Base-by-base conservation (phyloP, 805 yeast species). In the Wickerhamomyces canadensis region DNA sequence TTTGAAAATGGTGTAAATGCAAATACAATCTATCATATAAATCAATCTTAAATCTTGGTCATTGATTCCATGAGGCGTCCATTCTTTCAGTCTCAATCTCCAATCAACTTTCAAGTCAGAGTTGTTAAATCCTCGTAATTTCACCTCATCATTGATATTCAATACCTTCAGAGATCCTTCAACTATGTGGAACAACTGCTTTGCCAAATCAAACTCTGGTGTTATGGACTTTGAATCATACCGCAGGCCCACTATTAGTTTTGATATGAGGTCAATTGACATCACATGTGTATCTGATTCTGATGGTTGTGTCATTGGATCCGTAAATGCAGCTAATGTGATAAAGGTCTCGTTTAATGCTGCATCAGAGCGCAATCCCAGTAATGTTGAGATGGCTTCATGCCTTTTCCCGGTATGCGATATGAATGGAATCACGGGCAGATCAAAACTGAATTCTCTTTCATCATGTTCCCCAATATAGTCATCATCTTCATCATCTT, bases 281-380 rank as follows among this genome's bases (percentile, higher is more conserved):
- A 79, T 61, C 2, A 78, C 61, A 37, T 65, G 60, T 11, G 61
- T 56, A 38, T 76, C 82, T 18, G 67, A 68, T 28, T 80, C 84
- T 19, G 71, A 68, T 0, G 93, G 88, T 47, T 80, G 86, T 1
- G 88, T 78, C 47, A 70, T 64, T 3, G 88, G 86, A 53, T 83
- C 89, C 7, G 66, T 64, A 33, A 75, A 45, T 0, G 64, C 51
- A 2, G 70, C 55, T 3, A 73, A 36, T 1, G 60, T 45, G 6
- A 44, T 41, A 35, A 51, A 50, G 5, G 56, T 17, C 22, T 43
- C 35, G 10, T 34, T 27, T 3, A 38, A 31, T 4, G 33, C 38
- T 13, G 44, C 42, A 24, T 47, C 45, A 1, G 47, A 39, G 2
- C 41, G 31, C 2, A 62, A 40, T 4, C 51, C 48, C 15, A 63